Evolutionary conservation across 495 filamentous ascomycete species (phyloP).

Genomic region (Neurospora pannonica): DNA sequence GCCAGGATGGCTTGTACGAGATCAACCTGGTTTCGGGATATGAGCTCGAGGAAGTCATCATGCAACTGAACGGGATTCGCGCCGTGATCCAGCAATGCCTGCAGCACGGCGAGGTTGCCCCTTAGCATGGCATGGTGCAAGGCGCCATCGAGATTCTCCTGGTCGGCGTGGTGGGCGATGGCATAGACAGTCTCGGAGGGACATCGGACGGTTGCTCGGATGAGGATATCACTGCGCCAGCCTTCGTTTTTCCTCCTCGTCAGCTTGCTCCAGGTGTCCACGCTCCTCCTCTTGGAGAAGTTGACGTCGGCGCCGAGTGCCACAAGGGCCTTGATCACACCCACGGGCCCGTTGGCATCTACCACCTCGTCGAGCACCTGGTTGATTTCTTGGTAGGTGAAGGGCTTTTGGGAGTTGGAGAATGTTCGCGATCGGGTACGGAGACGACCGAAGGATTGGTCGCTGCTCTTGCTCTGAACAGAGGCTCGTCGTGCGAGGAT

Average conservation of each 20-base stretch:
- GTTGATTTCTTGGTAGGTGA: constrained; percentile 21
- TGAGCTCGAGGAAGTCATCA: constrained; percentile 21
- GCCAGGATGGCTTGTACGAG: constrained; percentile 15
- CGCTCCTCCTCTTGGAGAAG: constrained; percentile 14
- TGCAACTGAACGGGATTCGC: constrained; percentile 19
- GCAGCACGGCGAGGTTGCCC: constrained; percentile 14
- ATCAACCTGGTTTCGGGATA: constrained; percentile 12
- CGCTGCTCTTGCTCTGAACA: constrained; percentile 6
- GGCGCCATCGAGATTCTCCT: constrained; percentile 20
- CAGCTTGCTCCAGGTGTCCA: constrained; percentile 13
- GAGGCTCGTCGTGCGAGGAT: constrained; percentile 15
- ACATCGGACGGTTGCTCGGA: constrained; percentile 17
- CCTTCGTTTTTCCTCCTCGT: constrained; percentile 7
- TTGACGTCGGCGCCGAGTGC: constrained; percentile 24
- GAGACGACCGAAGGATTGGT: constrained; percentile 11
- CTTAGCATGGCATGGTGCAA: constrained; percentile 20
- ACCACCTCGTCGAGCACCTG: constrained; percentile 18
- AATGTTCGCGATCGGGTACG: background rate
- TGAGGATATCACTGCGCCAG: constrained; percentile 18
- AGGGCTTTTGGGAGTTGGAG: constrained; percentile 6
- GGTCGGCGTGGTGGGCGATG: constrained; percentile 21
- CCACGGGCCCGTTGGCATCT: constrained; percentile 16
- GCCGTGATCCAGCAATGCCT: constrained; percentile 19
- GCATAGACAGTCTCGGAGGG: constrained; percentile 17
- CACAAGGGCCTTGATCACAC: constrained; percentile 19